Percentiles rank a stretch among this genome's conserved stretches.
phyloP scores from a whole-genome alignment of 805 yeast genomes.

The Ogataea dorogensis region DNA sequence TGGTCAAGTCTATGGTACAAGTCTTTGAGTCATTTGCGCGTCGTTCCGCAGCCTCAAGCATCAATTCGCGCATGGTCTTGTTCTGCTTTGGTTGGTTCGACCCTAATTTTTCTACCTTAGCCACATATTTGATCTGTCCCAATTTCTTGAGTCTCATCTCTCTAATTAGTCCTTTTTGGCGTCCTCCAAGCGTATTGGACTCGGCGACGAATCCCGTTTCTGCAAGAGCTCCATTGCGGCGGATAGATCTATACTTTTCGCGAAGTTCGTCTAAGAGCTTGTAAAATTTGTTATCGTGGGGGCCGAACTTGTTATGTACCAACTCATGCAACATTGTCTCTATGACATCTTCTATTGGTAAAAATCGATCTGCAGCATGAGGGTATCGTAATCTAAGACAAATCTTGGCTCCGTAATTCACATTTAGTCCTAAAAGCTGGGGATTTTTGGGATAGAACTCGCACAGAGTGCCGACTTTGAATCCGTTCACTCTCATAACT shows the following conservation, averaged over 20 bases:
- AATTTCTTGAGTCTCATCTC: slow-evolving; percentile 43
- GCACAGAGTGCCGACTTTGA: slow-evolving; percentile 64
- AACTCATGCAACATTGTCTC: slow-evolving; percentile 90
- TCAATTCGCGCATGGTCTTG: slow-evolving; percentile 40
- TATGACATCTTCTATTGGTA: slow-evolving; percentile 62
- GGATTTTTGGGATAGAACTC: slow-evolving; percentile 80
- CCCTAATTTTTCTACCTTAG: slow-evolving; percentile 40
- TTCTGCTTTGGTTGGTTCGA: slow-evolving; percentile 13
- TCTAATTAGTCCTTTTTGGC: slow-evolving; percentile 25
- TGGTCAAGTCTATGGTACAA: slow-evolving; percentile 37
- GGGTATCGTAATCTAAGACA: slow-evolving; percentile 67
- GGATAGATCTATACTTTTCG: slow-evolving; percentile 45
- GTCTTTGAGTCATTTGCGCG: slow-evolving; percentile 52
- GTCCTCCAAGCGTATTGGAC: slow-evolving; percentile 45
- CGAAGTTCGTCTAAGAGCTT: slow-evolving; percentile 59
- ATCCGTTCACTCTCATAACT: slow-evolving; percentile 63
- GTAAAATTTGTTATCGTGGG: slow-evolving; percentile 77
- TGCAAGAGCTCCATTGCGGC: slow-evolving; percentile 40
- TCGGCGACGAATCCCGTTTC: slow-evolving; percentile 51
- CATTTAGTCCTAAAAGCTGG: slow-evolving; percentile 74
- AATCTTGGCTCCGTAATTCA: slow-evolving; percentile 72
- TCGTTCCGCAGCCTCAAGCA: slow-evolving; percentile 62
- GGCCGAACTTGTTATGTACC: slow-evolving; percentile 75
- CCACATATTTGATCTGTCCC: slow-evolving; percentile 39
- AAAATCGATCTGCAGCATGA: slow-evolving; percentile 48